Conservation (phyloP, 192 early-diverging fungal genomes). For the Coemansia interrupta region DNA sequence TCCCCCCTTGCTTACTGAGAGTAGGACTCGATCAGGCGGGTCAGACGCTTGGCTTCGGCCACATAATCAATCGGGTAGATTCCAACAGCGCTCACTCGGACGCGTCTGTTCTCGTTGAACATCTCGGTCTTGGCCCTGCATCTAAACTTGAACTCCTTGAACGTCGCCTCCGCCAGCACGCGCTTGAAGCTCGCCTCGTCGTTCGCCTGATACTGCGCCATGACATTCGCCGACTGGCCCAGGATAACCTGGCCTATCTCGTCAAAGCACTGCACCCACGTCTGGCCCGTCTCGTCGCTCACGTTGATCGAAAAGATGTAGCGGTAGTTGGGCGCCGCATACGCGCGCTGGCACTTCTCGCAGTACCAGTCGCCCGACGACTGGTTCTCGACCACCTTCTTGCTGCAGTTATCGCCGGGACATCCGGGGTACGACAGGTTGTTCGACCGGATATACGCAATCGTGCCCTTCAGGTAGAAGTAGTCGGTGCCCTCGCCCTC, state of each 20-base stretch:
- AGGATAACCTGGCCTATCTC: constrained; percentile 69
- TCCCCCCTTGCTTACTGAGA: background rate
- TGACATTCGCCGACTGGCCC: constrained; percentile 66
- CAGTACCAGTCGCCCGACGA: constrained; percentile 73
- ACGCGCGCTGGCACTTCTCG: constrained; percentile 79
- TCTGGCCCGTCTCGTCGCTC: constrained; percentile 74
- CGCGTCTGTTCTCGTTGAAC: constrained; percentile 64
- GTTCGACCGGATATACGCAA: constrained; percentile 70
- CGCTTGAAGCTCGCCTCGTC: constrained; percentile 55
- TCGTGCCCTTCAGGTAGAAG: constrained; percentile 67
- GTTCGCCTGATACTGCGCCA: constrained; percentile 56
- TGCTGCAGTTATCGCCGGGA: constrained; percentile 72
- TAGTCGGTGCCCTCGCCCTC: constrained; percentile 67
- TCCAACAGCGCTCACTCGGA: constrained; percentile 52
- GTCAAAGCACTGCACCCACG: constrained; percentile 85
- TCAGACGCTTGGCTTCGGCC: constrained; percentile 54
- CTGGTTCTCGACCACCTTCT: constrained; percentile 75
- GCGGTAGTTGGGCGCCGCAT: constrained; percentile 70
- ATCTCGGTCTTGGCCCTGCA: constrained; percentile 77
- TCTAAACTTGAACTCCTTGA: constrained; percentile 70
- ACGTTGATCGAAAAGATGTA: constrained; percentile 74
- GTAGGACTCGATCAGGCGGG: constrained; percentile 46
- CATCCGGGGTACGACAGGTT: constrained; percentile 81
- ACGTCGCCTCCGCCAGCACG: constrained; percentile 55
- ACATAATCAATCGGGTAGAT: constrained; percentile 59